Percentiles rank a stretch among this genome's conserved stretches.
Conservation (phyloP, 257 asterid genomes). For the Linderniella brevidens region DNA sequence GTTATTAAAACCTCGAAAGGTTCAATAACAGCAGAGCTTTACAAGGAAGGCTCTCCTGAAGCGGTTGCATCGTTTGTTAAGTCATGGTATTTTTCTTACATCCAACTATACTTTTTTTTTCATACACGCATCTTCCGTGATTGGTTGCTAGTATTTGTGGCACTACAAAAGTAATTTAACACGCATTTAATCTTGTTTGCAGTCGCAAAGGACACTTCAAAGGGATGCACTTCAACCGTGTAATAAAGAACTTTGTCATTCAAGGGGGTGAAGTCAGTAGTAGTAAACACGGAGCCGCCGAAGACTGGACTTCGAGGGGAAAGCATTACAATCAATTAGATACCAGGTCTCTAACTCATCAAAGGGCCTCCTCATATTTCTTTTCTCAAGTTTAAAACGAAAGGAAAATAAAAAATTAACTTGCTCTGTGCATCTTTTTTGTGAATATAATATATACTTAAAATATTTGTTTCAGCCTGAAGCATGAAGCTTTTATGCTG, state of each 20-base stretch:
- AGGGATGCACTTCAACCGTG: conserved; percentile 79
- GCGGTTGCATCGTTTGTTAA: conserved; percentile 56
- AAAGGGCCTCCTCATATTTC: too few relatives aligned
- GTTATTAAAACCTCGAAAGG: conserved; percentile 76
- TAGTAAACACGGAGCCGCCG: conserved; percentile 46
- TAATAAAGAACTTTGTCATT: conserved; percentile 76
- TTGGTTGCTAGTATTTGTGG: neutral
- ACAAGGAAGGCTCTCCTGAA: conserved; percentile 81
- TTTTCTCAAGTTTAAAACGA: too few relatives aligned
- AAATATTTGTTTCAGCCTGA: conserved; percentile 25
- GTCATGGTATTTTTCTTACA: conserved; percentile 35
- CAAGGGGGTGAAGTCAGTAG: conserved; percentile 76
- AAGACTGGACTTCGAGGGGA: conserved; percentile 88
- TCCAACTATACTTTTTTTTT: neutral
- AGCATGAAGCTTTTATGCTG: conserved; percentile 98
- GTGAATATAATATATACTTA: neutral
- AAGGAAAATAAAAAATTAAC: too few relatives aligned
- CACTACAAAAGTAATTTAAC: neutral
- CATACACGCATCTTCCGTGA: neutral
- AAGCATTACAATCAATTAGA: conserved; percentile 77
- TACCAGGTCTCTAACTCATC: conserved; percentile 37
- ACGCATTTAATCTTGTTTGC: conserved; percentile 18
- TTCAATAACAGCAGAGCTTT: conserved; percentile 65
- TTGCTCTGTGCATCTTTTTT: too few relatives aligned
- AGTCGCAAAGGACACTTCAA: conserved; percentile 61